Percentiles rank a stretch among this genome's conserved stretches.
Evolutionary conservation across 257 asterid genomes (phyloP).

Genomic region (Scutellaria barbata): DNA sequence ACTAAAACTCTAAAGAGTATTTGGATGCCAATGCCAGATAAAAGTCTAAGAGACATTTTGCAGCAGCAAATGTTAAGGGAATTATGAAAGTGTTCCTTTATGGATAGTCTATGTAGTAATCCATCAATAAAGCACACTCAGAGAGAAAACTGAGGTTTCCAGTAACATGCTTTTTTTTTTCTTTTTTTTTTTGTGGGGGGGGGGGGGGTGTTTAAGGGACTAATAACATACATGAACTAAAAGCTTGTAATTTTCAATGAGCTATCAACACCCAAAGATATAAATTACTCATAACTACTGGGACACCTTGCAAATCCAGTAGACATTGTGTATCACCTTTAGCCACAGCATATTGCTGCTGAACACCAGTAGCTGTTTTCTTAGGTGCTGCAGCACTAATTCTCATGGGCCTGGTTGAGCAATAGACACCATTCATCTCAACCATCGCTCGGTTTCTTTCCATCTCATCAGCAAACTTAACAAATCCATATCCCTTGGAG

Average conservation of each 20-base stretch:
- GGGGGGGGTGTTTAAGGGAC: no score
- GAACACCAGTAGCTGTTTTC: conserved; percentile 66
- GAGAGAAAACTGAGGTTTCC: not conserved
- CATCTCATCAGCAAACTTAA: conserved; percentile 88
- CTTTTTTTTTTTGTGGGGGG: no score
- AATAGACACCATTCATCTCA: conserved; percentile 95
- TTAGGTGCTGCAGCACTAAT: conserved; percentile 98
- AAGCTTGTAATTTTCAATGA: conserved; percentile 17
- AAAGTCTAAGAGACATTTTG: no score
- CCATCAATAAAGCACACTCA: no score
- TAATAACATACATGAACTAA: not conserved
- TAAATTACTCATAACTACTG: conserved; percentile 16
- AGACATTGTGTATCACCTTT: conserved; percentile 56
- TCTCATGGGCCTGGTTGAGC: conserved; percentile 98
- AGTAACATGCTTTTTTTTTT: no score
- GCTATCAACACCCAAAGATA: conserved; percentile 16
- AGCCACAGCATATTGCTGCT: conserved; percentile 71
- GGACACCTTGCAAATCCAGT: conserved; percentile 28
- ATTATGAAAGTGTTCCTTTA: no score
- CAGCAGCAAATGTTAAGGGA: no score
- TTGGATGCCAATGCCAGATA: no score
- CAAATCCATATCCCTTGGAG: conserved; percentile 99
- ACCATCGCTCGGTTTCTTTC: conserved; percentile 97
- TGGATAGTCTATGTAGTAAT: no score
- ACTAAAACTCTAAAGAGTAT: no score